Evolutionary conservation across 2,329 filamentous ascomycete genomes (phyloP), one percentile per base, ranked within the genome.

Genomic region (Claviceps cyperi): DNA sequence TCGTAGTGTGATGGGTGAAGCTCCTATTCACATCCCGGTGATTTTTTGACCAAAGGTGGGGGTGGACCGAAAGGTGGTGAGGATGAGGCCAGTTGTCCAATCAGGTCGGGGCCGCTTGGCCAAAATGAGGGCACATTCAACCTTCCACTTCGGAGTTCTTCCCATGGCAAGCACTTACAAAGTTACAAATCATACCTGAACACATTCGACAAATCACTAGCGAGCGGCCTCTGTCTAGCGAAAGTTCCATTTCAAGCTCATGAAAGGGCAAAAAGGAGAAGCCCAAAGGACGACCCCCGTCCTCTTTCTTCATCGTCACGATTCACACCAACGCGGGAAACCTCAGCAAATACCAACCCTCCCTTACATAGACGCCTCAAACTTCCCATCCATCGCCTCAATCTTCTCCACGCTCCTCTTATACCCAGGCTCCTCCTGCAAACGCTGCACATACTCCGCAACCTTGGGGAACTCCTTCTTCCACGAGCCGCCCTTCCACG

Each of bases 391-490:
- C 24, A 77, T 64, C 55, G 71, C 66, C 58, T 69, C 64, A 47
- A 78, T 69, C 66, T 72, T 74, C 53, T 69, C 66, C 45, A 71
- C 60, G 15, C 74, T 72, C 56, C 56, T 67, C 60, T 67, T 63
- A 52, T 75, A 78, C 0, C 75, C 74, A 2, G 70, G 65, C 57
- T 74, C 66, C 3, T 43, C 53, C 59, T 74, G 66, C 36, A 78
- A 59, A 17, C 66, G 62, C 13, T 64, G 62, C 44, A 74, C 66
- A 57, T 77, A 78, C 38, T 67, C 71, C 19, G 64, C 69, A 3
- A 75, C 55, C 56, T 66, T 69, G 6, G 75, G 75, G 51, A 66
- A 71, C 46, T 64, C 58, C 4, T 55, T 56, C 52, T 59, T 60
- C 56, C 69, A 70, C 8, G 63, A 64, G 1, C 66, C 68, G 4